A percentile compares a stretch with the other conserved stretches of the same genome.
These are phyloP conservation scores for Quercus parvula DNA, from an alignment of 306 rosid species.

Conservation along the genomic window DNA sequence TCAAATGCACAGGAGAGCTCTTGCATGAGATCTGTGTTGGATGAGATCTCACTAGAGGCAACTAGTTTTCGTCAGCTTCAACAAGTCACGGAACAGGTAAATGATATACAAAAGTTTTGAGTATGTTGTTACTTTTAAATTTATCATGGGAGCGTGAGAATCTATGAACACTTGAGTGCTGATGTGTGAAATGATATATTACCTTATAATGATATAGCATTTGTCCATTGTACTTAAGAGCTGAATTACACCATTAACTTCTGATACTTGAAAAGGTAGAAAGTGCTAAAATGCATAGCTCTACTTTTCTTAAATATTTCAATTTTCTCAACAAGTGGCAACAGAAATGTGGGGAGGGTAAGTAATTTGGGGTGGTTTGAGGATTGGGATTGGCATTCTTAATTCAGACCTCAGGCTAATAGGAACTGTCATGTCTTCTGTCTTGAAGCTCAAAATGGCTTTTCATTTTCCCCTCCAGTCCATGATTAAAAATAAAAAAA, in stretches of 20 bases:
- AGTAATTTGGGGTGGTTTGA: no score
- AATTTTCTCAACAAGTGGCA: not conserved
- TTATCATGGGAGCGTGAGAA: no score
- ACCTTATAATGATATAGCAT: not conserved
- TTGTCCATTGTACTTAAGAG: not conserved
- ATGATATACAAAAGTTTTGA: not conserved
- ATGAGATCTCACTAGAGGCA: constrained; percentile 54
- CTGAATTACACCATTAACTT: not conserved
- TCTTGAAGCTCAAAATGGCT: no score
- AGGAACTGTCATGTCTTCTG: no score
- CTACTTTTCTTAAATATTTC: not conserved
- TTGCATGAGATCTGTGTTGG: constrained; percentile 44
- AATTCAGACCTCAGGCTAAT: no score
- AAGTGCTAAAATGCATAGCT: not conserved
- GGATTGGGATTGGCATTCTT: no score
- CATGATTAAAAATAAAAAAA: no score
- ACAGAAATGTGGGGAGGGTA: not conserved
- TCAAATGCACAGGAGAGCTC: constrained; percentile 58
- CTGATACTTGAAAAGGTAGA: not conserved
- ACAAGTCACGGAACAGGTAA: constrained; percentile 66
- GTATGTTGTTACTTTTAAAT: not conserved
- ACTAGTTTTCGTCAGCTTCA: constrained; percentile 71
- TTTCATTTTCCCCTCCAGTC: no score
- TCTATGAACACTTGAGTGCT: not conserved
- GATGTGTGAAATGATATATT: not conserved